phyloP scores from a whole-genome alignment of 176 grass and related monocot species.

The Dendrocalamus sinicus region DNA sequence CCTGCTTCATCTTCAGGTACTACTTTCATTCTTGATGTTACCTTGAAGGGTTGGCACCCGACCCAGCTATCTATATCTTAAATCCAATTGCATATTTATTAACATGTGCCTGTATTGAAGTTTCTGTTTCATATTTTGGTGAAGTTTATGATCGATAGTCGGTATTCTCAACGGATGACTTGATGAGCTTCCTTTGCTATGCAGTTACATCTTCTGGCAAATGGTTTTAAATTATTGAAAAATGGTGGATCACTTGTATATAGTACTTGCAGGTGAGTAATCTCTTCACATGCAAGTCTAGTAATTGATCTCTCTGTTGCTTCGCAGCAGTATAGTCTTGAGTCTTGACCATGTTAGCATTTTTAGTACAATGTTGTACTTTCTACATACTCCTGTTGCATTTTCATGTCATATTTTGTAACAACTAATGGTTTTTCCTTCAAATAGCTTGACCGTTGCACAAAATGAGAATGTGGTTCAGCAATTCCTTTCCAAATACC shows the following conservation, averaged over 20 bases:
- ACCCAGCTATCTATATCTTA: conserved; percentile 28
- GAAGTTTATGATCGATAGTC: not conserved
- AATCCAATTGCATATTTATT: not conserved
- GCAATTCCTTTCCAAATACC: conserved; percentile 67
- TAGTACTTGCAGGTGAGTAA: conserved; percentile 88
- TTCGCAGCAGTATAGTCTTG: not conserved
- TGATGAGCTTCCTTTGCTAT: conserved; percentile 28
- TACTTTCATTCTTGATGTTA: conserved; percentile 36
- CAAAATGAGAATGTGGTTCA: conserved; percentile 96
- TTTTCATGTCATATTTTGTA: not conserved
- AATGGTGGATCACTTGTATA: conserved; percentile 82
- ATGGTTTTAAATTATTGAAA: conserved; percentile 94
- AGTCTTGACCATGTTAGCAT: no score
- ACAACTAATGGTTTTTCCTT: conserved; percentile 46
- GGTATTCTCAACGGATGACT: not conserved
- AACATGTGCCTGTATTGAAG: conserved; percentile 10
- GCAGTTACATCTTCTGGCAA: conserved; percentile 76
- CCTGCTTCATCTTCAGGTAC: conserved; percentile 84
- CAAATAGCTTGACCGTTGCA: conserved; percentile 69
- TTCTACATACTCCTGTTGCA: not conserved
- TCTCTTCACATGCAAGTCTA: conserved; percentile 33
- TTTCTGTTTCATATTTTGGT: conserved; percentile 29
- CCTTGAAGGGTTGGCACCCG: conserved; percentile 9
- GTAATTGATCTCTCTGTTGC: not conserved
- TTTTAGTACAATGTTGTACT: not conserved